Base-by-base conservation (phyloP, 2,329 filamentous ascomycete genomes). In the Beauveria sp. region DNA sequence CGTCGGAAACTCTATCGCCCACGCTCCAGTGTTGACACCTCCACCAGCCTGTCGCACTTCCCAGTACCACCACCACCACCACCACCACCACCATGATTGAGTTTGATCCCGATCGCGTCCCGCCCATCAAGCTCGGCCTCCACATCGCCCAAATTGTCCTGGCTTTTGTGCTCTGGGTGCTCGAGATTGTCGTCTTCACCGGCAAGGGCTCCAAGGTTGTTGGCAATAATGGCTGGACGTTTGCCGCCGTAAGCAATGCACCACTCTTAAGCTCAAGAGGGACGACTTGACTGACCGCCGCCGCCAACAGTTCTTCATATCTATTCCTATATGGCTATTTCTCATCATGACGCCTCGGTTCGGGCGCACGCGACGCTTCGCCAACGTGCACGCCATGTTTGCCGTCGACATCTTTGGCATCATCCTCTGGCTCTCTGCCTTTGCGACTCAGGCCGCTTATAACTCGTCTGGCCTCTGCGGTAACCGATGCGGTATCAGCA, bases 381-480 rank as follows among this genome's bases (percentile, higher is more conserved):
- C 86, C 56, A 77, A 88, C 63, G 84, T 86, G 3, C 81, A 85
- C 66, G 85, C 79, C 64, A 85, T 89, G 79, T 74, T 84, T 26
- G 75, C 73, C 9, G 76, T 88, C 38, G 86, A 89, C 69, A 73
- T 72, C n/a, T 45, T 85, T 62, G 87, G 80, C 69, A 75, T 77
- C 68, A 71, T 89, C 66, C 74, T 88, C 64, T 89, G 86, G 86
- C 76, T 89, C 49, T 86, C 86, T 3, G 86, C 82, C 20, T 89
- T 88, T 69, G 82, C 86, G 34, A 81, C 83, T 20, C 84, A 88
- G 69, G 86, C 87, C 2, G 79, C 83, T 9, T 88, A 84, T 74
- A 88, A 88, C 74, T 77, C 79, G 3, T 76, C 77, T 24, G 78
- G 77, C 63, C 74, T 77, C 31, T 88, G 85, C 67, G 82, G 82